Conservation (phyloP, 2,329 filamentous ascomycete species). For the Chaetomium strumarium region DNA sequence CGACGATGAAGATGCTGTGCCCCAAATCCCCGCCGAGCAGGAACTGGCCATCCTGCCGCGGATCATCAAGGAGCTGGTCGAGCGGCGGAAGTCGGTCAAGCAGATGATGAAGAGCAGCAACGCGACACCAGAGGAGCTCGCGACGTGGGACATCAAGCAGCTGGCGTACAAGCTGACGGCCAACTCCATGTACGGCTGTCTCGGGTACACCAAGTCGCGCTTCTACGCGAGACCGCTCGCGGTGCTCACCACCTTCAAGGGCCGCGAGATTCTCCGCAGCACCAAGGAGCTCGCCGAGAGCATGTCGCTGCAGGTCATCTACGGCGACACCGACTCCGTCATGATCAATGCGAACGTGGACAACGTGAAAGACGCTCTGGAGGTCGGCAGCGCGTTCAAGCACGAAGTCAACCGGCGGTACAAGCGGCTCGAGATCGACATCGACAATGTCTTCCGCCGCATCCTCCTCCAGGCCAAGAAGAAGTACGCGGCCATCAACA, state of each 20-base stretch:
- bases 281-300: conserved; percentile 94
- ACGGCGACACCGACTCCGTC: conserved; percentile 97
- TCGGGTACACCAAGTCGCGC: conserved; percentile 93
- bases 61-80: conserved; percentile 88
- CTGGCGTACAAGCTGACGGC: conserved; percentile 93
- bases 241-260: conserved; percentile 94
- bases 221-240: conserved; percentile 95
- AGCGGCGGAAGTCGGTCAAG: conserved; percentile 85
- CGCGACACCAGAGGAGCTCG: conserved; percentile 78
- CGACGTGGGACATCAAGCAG: conserved; percentile 98
- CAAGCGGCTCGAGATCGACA: conserved; percentile 89
- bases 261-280: conserved; percentile 90
- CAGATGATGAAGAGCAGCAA: conserved; percentile 92
- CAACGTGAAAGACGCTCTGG: conserved; percentile 82
- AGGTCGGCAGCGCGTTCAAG: conserved; percentile 92
- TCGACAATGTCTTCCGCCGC: conserved; percentile 93
- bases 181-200: conserved; percentile 99
- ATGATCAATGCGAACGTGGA: conserved; percentile 99
- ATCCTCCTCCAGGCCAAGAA: conserved; percentile 96
- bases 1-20: conserved; percentile 81
- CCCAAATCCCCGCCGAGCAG: conserved; percentile 74
- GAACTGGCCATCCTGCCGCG: conserved; percentile 80
- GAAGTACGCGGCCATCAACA: conserved; percentile 96
- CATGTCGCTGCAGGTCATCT: conserved; percentile 89
- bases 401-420: conserved; percentile 91